Evolutionary conservation across 164 flowering plant species (phyloP).

Genomic region (Litsea cubeba): DNA sequence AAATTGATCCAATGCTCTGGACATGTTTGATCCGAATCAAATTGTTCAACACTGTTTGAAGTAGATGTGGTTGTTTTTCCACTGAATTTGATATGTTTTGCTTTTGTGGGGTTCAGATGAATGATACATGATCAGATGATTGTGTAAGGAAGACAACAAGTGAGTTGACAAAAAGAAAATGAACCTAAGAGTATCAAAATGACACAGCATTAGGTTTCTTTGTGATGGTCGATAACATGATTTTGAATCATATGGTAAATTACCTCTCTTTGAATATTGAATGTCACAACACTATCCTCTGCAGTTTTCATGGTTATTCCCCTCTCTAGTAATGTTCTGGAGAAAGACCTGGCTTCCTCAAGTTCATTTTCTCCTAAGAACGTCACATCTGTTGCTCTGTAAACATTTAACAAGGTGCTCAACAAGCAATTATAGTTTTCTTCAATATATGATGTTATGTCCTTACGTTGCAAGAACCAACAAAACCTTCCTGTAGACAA

Average conservation of each 20-base stretch:
- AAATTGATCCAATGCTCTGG: too few relatives aligned
- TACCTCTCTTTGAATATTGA: conserved; percentile 4
- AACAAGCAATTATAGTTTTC: conserved; percentile 18
- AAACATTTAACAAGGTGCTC: conserved; percentile 23
- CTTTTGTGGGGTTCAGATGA: background rate
- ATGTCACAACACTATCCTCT: background rate
- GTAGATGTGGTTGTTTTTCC: background rate
- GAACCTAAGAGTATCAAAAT: background rate
- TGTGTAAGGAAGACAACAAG: background rate
- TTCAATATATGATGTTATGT: conserved; percentile 16
- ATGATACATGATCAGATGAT: background rate
- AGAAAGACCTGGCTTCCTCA: conserved; percentile 28
- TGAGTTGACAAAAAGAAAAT: background rate
- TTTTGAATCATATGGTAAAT: too few relatives aligned
- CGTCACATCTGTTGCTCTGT: conserved; percentile 35
- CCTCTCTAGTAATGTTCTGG: conserved; percentile 20
- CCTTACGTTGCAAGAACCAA: conserved; percentile 26
- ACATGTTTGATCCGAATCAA: background rate
- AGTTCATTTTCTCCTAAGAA: conserved; percentile 31
- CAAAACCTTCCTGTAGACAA: conserved; percentile 23
- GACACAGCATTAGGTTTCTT: background rate
- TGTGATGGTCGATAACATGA: background rate
- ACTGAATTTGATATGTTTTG: background rate
- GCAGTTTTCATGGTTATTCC: background rate
- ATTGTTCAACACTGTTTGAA: background rate